These are phyloP conservation scores for Arthrobotrys entomopaga DNA, from an alignment of 2,329 filamentous ascomycete species.

Conservation along the genomic window DNA sequence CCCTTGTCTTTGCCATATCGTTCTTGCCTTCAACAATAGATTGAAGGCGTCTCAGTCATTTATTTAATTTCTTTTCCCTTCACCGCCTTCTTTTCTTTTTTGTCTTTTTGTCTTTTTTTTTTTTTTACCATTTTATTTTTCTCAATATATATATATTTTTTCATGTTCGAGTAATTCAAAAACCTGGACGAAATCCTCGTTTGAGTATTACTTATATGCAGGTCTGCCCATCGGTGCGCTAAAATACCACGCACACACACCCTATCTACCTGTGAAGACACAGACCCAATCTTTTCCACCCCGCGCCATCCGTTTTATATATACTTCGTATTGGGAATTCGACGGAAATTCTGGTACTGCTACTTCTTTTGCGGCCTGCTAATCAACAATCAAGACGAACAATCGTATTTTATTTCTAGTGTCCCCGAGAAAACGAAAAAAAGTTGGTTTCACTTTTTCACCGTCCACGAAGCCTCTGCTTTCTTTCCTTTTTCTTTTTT, in stretches of 20 bases:
- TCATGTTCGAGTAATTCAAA: no score
- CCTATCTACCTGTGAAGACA: neutral
- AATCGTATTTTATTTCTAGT: conserved; percentile 8
- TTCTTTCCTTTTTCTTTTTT: neutral
- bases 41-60: conserved; percentile 24
- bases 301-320: conserved; percentile 43
- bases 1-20: conserved; percentile 29
- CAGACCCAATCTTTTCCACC: conserved; percentile 37
- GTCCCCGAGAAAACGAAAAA: conserved; percentile 35
- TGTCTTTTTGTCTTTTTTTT: conserved; percentile 37
- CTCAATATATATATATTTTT: neutral
- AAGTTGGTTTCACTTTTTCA: conserved; percentile 41
- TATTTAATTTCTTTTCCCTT: conserved; percentile 18
- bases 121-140: conserved; percentile 5
- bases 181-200: conserved; percentile 1
- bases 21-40: conserved; percentile 31
- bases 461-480: neutral
- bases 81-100: conserved; percentile 14
- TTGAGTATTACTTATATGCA: conserved; percentile 26
- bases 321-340: conserved; percentile 47
- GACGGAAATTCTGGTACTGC: conserved; percentile 38
- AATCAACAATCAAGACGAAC: conserved; percentile 32
- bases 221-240: conserved; percentile 39
- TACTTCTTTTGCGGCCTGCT: conserved; percentile 29
- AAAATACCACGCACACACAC: conserved; percentile 31